Conservation (phyloP, 2,329 filamentous ascomycete genomes). For the Colletotrichum sp. region DNA sequence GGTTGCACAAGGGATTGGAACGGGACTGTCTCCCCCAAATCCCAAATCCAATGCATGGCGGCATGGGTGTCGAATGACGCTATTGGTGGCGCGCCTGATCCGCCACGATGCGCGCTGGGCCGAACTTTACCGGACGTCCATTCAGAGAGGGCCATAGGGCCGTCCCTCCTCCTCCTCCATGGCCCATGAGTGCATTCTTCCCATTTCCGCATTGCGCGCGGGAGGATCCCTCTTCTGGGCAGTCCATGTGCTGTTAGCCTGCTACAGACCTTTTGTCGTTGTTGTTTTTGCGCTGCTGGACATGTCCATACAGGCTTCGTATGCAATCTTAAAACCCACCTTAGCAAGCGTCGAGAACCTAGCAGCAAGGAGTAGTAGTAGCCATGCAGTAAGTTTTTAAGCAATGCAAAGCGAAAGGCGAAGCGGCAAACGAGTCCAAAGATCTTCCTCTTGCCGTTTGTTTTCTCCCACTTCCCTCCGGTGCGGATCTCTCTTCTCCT, state of each 20-base stretch:
- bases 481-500: not conserved
- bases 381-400: not conserved
- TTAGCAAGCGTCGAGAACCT: not conserved
- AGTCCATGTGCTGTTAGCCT: not conserved
- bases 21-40: not conserved
- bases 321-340: not conserved
- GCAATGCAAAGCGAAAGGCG: not conserved
- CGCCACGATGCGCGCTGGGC: conserved; percentile 8
- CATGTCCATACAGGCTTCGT: not conserved
- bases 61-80: not conserved
- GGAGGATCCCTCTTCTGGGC: not conserved
- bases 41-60: not conserved
- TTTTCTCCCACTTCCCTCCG: not conserved
- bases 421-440: not conserved
- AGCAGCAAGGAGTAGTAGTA: not conserved
- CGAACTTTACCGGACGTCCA: conserved; percentile 17
- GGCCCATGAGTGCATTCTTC: not conserved
- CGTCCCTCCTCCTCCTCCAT: not conserved
- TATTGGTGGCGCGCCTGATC: not conserved
- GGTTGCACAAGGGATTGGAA: not conserved
- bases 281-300: not conserved
- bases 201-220: not conserved
- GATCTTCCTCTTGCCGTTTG: not conserved
- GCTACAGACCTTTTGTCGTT: not conserved
- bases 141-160: not conserved